These are phyloP conservation scores for Skeletonema menzelii DNA, from an alignment of 108 stramenopile genomes.

Conservation along the genomic window DNA sequence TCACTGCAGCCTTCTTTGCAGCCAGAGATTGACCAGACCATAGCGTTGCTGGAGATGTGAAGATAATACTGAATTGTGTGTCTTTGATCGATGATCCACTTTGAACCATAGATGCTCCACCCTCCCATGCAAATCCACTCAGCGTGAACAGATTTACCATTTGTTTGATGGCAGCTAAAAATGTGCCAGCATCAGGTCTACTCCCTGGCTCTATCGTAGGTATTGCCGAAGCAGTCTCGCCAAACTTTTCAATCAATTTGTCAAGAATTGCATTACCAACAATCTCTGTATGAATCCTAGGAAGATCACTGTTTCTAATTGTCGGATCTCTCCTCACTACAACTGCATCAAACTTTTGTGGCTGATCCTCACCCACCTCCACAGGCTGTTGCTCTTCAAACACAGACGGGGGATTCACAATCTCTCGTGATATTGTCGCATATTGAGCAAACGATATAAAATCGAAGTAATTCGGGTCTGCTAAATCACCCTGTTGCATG, in stretches of 20 bases:
- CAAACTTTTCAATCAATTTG: slow-evolving; percentile 65
- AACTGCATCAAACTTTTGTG: slow-evolving; percentile 58
- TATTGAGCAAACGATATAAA: slow-evolving; percentile 90
- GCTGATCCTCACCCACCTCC: slow-evolving; percentile 49
- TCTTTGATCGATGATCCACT: background rate
- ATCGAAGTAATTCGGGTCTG: slow-evolving; percentile 91
- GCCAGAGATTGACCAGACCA: slow-evolving; percentile 78
- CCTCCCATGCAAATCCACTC: slow-evolving; percentile 79
- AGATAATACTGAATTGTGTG: slow-evolving; percentile 49
- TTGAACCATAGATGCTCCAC: slow-evolving; percentile 42
- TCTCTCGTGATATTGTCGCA: slow-evolving; percentile 68
- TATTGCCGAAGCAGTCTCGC: slow-evolving; percentile 55
- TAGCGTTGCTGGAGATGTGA: slow-evolving; percentile 70
- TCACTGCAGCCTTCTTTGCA: slow-evolving; percentile 24
- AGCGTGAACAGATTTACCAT: slow-evolving; percentile 73
- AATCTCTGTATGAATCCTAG: slow-evolving; percentile 42
- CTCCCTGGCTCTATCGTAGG: slow-evolving; percentile 50
- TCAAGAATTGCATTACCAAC: slow-evolving; percentile 70
- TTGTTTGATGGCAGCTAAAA: slow-evolving; percentile 56
- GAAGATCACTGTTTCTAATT: slow-evolving; percentile 51
- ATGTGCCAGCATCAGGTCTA: slow-evolving; percentile 42
- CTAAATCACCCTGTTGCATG: slow-evolving; percentile 78
- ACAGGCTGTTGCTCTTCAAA: slow-evolving; percentile 83
- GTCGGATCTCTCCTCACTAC: slow-evolving; percentile 70
- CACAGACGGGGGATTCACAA: slow-evolving; percentile 59